Conservation (phyloP, 2,329 filamentous ascomycete species). For the Aspergillus jensenii region DNA sequence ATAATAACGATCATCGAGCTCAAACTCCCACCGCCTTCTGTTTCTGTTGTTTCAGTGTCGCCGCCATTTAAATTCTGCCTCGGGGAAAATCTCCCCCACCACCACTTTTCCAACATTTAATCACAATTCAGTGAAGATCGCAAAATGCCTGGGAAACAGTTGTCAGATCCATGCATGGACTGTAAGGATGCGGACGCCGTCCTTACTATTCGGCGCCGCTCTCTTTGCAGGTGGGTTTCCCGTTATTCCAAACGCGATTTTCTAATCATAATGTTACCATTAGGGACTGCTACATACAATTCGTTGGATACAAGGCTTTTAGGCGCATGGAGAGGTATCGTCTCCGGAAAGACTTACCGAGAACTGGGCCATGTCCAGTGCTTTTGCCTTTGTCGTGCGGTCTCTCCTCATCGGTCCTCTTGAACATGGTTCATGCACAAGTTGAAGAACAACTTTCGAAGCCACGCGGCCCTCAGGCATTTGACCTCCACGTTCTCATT, state of each 20-base stretch:
- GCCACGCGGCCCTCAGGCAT: constrained; percentile 62
- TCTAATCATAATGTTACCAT: background rate
- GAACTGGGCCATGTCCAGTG: constrained; percentile 54
- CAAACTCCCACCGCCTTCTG: constrained; percentile 4
- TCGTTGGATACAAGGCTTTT: constrained; percentile 74
- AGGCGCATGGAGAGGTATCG: constrained; percentile 72
- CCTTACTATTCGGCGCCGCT: constrained; percentile 58
- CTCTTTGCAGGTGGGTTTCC: constrained; percentile 57
- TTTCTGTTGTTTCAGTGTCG: background rate
- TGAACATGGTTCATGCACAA: constrained; percentile 73
- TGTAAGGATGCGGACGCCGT: constrained; percentile 54
- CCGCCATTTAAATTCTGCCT: constrained; percentile 21
- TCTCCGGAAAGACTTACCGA: constrained; percentile 39
- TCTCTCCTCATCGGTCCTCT: constrained; percentile 72
- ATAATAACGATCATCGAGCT: constrained; percentile 26
- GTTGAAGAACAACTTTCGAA: constrained; percentile 64
- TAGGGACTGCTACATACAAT: constrained; percentile 75
- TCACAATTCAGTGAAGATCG: background rate
- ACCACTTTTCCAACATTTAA: background rate
- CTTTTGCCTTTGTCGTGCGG: constrained; percentile 82
- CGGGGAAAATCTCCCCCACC: constrained; percentile 9
- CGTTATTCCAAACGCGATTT: background rate
- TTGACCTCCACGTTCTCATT: constrained; percentile 55
- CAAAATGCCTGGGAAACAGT: constrained; percentile 35
- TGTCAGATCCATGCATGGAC: constrained; percentile 51